Base-by-base conservation (phyloP, 1,284 basidiomycete species). In the Marasmius tenuissimus region DNA sequence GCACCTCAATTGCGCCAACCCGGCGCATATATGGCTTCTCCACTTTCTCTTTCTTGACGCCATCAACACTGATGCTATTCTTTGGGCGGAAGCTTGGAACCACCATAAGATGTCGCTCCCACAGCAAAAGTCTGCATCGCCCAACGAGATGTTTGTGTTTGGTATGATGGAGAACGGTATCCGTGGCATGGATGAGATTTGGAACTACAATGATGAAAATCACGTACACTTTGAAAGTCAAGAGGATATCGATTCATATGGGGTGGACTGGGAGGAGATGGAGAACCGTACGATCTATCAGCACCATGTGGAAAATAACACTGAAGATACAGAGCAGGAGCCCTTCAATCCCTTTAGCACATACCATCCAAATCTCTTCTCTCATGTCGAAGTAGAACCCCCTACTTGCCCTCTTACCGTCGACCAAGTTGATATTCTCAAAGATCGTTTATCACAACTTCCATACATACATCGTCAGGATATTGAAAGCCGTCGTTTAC, bases 21-120 rank as follows among this genome's bases (percentile, higher is more conserved):
- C 22, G 1, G n/a, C 11, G 1, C 61, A 62, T 51, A 52, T 62
- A 50, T 62, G 61, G 61, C 61, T 62, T 22, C 50, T 62, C 9
- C 61, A 62, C 27, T 47, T 34, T 55, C 57, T 62, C 22, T 62
- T 59, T 33, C 58, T 62, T 3, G n/a, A 47, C 9, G 33, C 20
- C 6, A 59, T 62, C 40, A 62, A 62, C 39, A 39, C 37, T 39
- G 57, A 62, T n/a, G n/a, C 50, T 7, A 33, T 51, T 2, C 3
- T 5, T 2, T 62, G 60, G 47, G 45, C 55, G 4, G 38, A 54
- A 18, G 34, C 49, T 6, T 62, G 61, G 61, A 62, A 62, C 33
- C 12, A 54, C 4, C 61, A 62, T 37, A 48, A 2, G 14, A 48
- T 62, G 34, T 56, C 60, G 1, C 16, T 34, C n/a, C 48, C 34